Percentiles rank a stretch among this genome's conserved stretches.
These are phyloP conservation scores for Fusarium sp. DNA, from an alignment of 2,329 filamentous ascomycete genomes.

Conservation along the genomic window DNA sequence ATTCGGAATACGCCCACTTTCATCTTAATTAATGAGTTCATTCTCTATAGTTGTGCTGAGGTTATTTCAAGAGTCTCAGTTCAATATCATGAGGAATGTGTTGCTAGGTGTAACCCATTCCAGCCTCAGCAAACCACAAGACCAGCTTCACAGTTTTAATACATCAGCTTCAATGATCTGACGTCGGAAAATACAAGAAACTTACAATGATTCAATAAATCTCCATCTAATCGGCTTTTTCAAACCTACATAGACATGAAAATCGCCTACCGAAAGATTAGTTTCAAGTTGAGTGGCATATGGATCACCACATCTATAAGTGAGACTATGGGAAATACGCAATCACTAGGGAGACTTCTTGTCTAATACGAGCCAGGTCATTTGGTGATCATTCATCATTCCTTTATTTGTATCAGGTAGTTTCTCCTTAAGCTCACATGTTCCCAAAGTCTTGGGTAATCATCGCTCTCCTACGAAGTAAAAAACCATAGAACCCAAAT, in stretches of 20 bases:
- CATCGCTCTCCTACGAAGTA: slow-evolving; percentile 51
- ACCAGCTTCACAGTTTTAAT: slow-evolving; percentile 14
- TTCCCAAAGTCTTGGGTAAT: slow-evolving; percentile 48
- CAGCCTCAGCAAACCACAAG: slow-evolving; percentile 40
- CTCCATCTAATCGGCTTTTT: slow-evolving; percentile 6
- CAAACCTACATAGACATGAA: neutral
- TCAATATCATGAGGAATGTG: slow-evolving; percentile 53
- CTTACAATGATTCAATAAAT: neutral
- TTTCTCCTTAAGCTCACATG: slow-evolving; percentile 49
- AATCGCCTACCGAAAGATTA: neutral
- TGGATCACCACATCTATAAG: slow-evolving; percentile 7
- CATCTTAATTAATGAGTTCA: slow-evolving; percentile 31
- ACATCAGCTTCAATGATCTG: slow-evolving; percentile 13
- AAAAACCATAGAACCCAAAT: slow-evolving; percentile 50
- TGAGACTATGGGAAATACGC: slow-evolving; percentile 3
- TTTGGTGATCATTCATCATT: slow-evolving; percentile 46
- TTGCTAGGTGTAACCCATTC: slow-evolving; percentile 54
- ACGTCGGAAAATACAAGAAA: neutral
- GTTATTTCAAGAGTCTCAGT: slow-evolving; percentile 47
- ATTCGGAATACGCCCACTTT: slow-evolving; percentile 34
- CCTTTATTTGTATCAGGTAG: slow-evolving; percentile 46
- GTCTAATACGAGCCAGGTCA: slow-evolving; percentile 31
- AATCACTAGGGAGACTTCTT: slow-evolving; percentile 27
- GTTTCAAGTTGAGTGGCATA: neutral
- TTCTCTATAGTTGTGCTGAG: slow-evolving; percentile 30